Conservation (phyloP, 306 rosid genomes). For the Prunus mongolica region DNA sequence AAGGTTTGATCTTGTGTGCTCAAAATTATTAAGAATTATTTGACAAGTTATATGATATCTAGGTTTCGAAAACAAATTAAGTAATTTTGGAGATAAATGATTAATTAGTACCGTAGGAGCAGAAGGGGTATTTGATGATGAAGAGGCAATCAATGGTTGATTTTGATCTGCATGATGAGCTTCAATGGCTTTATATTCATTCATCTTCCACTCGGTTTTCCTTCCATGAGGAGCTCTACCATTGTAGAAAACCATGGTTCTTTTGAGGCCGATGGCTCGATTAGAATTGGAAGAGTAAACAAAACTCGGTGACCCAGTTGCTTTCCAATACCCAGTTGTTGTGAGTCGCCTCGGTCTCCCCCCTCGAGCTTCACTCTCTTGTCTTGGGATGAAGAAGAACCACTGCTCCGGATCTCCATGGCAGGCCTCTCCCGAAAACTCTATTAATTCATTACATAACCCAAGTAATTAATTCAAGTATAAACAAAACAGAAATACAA, state of each 20-base stretch:
- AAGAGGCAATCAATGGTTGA: neutral
- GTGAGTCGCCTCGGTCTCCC: conserved; percentile 83
- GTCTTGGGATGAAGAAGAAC: conserved; percentile 80
- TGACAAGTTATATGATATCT: too few species aligned
- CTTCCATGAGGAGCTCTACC: conserved; percentile 76
- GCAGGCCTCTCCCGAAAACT: conserved; percentile 58
- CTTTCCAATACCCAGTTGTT: conserved; percentile 76
- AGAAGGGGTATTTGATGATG: conserved; percentile 19
- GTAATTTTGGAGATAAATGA: too few species aligned
- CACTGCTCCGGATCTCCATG: conserved; percentile 67
- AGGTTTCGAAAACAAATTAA: too few species aligned
- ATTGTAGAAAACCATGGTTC: conserved; percentile 81
- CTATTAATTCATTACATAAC: conserved; percentile 24
- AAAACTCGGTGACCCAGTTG: conserved; percentile 74
- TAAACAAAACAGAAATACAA: neutral
- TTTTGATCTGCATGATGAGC: neutral
- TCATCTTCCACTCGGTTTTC: conserved; percentile 96
- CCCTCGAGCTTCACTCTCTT: conserved; percentile 84
- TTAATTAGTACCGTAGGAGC: neutral
- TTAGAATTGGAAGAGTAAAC: conserved; percentile 53
- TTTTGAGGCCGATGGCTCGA: conserved; percentile 57
- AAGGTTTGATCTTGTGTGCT: too few species aligned
- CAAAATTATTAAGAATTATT: too few species aligned
- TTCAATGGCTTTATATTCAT: conserved; percentile 66
- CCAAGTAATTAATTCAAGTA: neutral